A percentile compares a stretch with the other conserved stretches of the same genome.
Conservation (phyloP, 1,284 basidiomycete species). For the Rugiboletus extremiorientalis region DNA sequence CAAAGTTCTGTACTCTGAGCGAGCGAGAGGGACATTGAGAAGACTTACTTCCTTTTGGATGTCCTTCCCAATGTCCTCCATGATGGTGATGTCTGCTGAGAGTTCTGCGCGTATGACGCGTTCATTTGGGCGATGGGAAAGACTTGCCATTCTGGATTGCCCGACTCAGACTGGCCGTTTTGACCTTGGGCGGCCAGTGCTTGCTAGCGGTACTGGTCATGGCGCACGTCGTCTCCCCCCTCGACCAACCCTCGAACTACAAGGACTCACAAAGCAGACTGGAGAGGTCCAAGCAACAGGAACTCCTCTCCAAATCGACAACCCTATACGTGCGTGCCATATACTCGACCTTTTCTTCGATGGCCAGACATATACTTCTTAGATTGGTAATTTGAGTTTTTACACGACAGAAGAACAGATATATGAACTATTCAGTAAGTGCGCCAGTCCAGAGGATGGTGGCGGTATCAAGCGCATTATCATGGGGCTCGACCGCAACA, state of each 20-base stretch:
- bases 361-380: slow-evolving; percentile 14
- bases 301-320: slow-evolving; percentile 68
- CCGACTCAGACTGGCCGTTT: not conserved
- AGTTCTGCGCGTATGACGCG: slow-evolving; percentile 34
- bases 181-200: not conserved
- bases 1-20: not conserved
- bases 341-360: not conserved
- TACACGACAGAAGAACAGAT: slow-evolving; percentile 99
- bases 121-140: slow-evolving; percentile 29
- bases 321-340: slow-evolving; percentile 68
- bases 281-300: slow-evolving; percentile 68
- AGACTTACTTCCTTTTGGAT: slow-evolving; percentile 76
- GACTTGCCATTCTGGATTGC: slow-evolving; percentile 19
- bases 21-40: not conserved
- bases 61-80: slow-evolving; percentile 84
- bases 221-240: slow-evolving; percentile 82
- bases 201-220: slow-evolving; percentile 43
- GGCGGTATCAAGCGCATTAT: slow-evolving; percentile 98
- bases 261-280: slow-evolving; percentile 86
- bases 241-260: slow-evolving; percentile 95
- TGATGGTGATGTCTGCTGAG: slow-evolving; percentile 34
- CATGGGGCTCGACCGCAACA: slow-evolving; percentile 97
- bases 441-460: slow-evolving; percentile 85
- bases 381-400: slow-evolving; percentile 97
- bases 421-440: slow-evolving; percentile 96